Percentiles rank a stretch among this genome's conserved stretches.
These are phyloP conservation scores for Dictyostelium brefeldianum DNA, from an alignment of 78 protist species.

Conservation along the genomic window DNA sequence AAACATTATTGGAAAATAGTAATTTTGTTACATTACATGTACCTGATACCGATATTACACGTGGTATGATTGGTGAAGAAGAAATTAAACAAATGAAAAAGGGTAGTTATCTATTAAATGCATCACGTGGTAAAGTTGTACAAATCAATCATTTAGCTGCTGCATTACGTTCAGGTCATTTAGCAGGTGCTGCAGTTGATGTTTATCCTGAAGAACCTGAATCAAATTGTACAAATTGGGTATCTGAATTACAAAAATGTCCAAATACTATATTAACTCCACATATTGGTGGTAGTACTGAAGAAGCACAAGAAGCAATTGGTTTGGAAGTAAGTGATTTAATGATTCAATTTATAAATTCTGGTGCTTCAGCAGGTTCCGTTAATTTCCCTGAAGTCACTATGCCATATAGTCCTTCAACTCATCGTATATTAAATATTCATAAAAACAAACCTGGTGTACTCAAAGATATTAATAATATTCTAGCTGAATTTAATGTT, in stretches of 20 bases:
- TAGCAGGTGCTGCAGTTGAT: constrained; percentile 94
- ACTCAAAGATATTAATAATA: constrained; percentile 83
- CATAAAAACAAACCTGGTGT: constrained; percentile 96
- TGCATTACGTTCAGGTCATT: constrained; percentile 89
- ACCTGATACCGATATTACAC: constrained; percentile 88
- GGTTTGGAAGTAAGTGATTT: constrained; percentile 92
- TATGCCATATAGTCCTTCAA: constrained; percentile 35
- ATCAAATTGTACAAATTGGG: constrained; percentile 85
- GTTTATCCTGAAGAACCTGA: constrained; percentile 95
- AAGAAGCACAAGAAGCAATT: constrained; percentile 96
- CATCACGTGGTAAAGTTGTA: constrained; percentile 91
- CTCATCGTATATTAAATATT: constrained; percentile 91
- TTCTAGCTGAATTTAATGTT: constrained; percentile 85
- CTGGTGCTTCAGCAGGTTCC: constrained; percentile 90
- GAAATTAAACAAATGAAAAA: constrained; percentile 88
- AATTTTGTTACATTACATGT: constrained; percentile 96
- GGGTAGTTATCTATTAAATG: constrained; percentile 90
- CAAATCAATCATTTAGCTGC: constrained; percentile 85
- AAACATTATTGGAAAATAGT: constrained; percentile 77
- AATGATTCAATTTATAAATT: constrained; percentile 81
- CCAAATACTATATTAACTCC: constrained; percentile 95
- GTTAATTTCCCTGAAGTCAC: constrained; percentile 95
- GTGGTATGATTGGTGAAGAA: constrained; percentile 81
- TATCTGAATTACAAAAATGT: constrained; percentile 73
- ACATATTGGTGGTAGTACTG: constrained; percentile 97